Percentiles rank a stretch among this genome's conserved stretches.
phyloP scores from a whole-genome alignment of 768 basidiomycete genomes.

The Strobilomyces dryophilus region DNA sequence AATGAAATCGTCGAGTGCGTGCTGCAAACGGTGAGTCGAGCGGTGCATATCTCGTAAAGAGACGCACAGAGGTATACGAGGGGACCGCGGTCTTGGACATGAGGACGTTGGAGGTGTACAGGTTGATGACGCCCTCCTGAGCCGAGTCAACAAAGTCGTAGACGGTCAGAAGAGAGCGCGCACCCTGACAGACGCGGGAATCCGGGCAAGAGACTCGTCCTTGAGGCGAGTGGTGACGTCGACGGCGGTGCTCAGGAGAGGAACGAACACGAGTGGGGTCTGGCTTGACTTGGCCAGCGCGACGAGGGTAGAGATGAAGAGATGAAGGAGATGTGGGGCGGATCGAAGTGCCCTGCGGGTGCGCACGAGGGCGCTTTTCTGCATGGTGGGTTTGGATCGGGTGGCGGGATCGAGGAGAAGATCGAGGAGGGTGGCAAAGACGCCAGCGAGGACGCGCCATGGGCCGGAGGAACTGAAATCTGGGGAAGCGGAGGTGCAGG shows the following conservation, averaged over 20 bases:
- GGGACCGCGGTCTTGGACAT: constrained; percentile 65
- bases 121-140: constrained; percentile 53
- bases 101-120: constrained; percentile 60
- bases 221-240: constrained; percentile 69
- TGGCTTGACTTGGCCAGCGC: constrained; percentile 46
- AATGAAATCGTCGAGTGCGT: constrained; percentile 62
- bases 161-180: background rate
- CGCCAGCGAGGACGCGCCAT: constrained; percentile 51
- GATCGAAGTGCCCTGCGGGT: constrained; percentile 66
- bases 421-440: constrained; percentile 60
- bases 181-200: constrained; percentile 42
- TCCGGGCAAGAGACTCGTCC: constrained; percentile 34
- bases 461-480: constrained; percentile 43
- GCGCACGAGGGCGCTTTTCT: constrained; percentile 56
- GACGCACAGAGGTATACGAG: constrained; percentile 52
- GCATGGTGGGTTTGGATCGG: constrained; percentile 54
- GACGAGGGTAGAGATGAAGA: constrained; percentile 52
- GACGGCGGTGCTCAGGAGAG: constrained; percentile 64
- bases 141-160: background rate
- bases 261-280: constrained; percentile 36
- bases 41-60: background rate
- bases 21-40: constrained; percentile 29
- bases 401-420: constrained; percentile 48
- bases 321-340: constrained; percentile 47
- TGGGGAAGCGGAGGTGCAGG: constrained; percentile 42